Percentiles rank a stretch among this genome's conserved stretches.
Evolutionary conservation across 2,329 filamentous ascomycete species (phyloP).

Genomic region (Diaporthe vaccinii): DNA sequence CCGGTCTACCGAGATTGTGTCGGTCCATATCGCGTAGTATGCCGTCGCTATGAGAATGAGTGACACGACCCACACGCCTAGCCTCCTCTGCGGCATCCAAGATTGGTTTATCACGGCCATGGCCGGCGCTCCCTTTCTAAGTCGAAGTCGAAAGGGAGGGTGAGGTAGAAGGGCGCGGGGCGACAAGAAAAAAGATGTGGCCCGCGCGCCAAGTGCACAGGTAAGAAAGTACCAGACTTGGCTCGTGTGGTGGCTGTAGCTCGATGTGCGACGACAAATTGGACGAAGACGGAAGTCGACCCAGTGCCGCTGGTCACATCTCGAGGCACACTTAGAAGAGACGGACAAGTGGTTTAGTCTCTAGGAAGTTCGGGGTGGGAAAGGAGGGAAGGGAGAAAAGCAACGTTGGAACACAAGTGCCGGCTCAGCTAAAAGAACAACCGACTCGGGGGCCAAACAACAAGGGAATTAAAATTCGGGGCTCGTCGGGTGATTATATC

Average conservation of each 20-base stretch:
- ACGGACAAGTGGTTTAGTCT: neutral
- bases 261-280: neutral
- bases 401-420: neutral
- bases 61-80: slow-evolving; percentile 2
- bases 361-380: neutral
- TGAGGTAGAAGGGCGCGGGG: neutral
- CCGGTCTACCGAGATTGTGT: neutral
- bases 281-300: neutral
- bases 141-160: neutral
- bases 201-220: neutral
- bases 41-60: slow-evolving; percentile 5
- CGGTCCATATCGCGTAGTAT: slow-evolving; percentile 19
- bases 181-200: neutral
- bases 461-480: neutral
- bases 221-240: neutral
- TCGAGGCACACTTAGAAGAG: neutral
- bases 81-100: slow-evolving; percentile 21
- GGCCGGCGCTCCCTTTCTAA: neutral
- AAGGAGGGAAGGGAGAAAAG: neutral
- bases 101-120: slow-evolving; percentile 19
- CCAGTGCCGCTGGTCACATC: neutral
- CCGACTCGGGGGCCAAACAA: neutral
- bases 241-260: neutral
- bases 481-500: slow-evolving; percentile 1
- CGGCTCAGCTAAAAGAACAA: neutral